Percentiles rank a stretch among this genome's conserved stretches.
phyloP scores from a whole-genome alignment of 1,284 basidiomycete species.

The Irpex sp. region DNA sequence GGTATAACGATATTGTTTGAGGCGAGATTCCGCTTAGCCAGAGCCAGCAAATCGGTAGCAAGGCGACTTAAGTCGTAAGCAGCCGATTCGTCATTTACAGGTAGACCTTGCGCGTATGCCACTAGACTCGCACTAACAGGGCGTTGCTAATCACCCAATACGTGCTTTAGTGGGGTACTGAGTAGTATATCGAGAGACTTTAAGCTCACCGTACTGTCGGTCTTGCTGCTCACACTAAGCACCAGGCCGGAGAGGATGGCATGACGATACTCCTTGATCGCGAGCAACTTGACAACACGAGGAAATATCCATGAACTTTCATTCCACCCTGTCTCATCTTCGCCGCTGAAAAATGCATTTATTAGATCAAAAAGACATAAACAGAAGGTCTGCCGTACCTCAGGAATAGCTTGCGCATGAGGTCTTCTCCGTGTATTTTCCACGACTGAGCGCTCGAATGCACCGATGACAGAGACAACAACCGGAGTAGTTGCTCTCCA shows the following conservation, averaged over 20 bases:
- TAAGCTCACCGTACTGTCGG: constrained; percentile 71
- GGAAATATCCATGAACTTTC: constrained; percentile 72
- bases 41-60: constrained; percentile 49
- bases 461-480: constrained; percentile 44
- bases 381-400: constrained; percentile 31
- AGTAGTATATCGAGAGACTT: constrained; percentile 6
- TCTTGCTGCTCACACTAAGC: constrained; percentile 75
- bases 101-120: constrained; percentile 53
- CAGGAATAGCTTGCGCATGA: constrained; percentile 53
- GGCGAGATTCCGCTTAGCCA: constrained; percentile 49
- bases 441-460: constrained; percentile 37
- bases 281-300: constrained; percentile 65
- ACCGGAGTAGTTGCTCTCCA: constrained; percentile 55
- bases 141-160: constrained; percentile 49
- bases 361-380: no score
- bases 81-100: constrained; percentile 27
- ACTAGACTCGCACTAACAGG: constrained; percentile 61
- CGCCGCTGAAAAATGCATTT: constrained; percentile 24
- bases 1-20: constrained; percentile 77
- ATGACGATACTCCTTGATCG: constrained; percentile 55
- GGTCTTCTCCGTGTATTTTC: constrained; percentile 42
- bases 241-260: constrained; percentile 72
- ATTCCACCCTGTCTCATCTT: constrained; percentile 53
- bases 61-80: constrained; percentile 48
- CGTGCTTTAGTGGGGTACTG: background rate